Evolutionary conservation across 2,329 filamentous ascomycete species (phyloP).

Genomic region (Scytalidium lignicola): DNA sequence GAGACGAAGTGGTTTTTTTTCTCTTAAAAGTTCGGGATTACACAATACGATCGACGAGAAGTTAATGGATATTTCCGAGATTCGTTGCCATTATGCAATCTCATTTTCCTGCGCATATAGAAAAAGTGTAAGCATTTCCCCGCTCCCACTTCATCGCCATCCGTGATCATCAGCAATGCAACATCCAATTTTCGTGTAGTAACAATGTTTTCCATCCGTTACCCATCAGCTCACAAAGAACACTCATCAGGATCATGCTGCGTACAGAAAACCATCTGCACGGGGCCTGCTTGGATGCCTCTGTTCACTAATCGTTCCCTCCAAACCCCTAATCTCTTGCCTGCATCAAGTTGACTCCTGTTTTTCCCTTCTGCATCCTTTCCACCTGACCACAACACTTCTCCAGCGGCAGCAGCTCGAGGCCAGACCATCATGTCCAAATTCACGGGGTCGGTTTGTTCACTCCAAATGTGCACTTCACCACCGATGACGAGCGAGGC

Average conservation of each 20-base stretch:
- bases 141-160: too few species aligned
- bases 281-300: conserved; percentile 59
- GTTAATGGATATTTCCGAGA: too few species aligned
- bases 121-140: too few species aligned
- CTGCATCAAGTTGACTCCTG: conserved; percentile 64
- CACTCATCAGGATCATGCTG: conserved; percentile 52
- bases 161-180: too few species aligned
- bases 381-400: conserved; percentile 75
- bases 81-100: too few species aligned
- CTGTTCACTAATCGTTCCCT: conserved; percentile 68
- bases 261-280: conserved; percentile 70
- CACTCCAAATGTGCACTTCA: conserved; percentile 77
- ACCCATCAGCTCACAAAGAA: conserved; percentile 13
- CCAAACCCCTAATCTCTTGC: conserved; percentile 67
- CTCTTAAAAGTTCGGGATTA: too few species aligned
- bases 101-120: too few species aligned
- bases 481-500: conserved; percentile 71
- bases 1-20: too few species aligned
- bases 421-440: conserved; percentile 77
- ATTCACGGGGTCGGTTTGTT: conserved; percentile 72
- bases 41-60: too few species aligned
- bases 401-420: conserved; percentile 62
- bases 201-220: not conserved
- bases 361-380: conserved; percentile 62
- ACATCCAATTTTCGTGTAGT: too few species aligned